Evolutionary conservation across 306 rosid species (phyloP).

Genomic region (Vachellia collinsii): DNA sequence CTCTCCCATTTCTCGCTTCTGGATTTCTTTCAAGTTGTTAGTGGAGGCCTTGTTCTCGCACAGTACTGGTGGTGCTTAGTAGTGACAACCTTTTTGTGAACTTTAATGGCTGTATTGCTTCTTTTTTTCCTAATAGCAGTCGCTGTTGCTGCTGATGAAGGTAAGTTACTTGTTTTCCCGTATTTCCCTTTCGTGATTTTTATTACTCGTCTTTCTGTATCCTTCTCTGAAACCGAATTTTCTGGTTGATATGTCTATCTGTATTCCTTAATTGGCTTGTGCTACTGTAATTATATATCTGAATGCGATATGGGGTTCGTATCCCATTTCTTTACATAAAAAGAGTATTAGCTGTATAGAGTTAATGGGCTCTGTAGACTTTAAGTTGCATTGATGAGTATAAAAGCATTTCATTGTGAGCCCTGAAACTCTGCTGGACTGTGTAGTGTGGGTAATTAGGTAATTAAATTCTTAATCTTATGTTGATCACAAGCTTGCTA

Average conservation of each 20-base stretch:
- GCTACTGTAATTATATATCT: background rate
- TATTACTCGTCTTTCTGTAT: background rate
- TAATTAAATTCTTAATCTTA: background rate
- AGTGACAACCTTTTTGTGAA: background rate
- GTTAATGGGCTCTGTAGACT: background rate
- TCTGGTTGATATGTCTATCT: conserved; percentile 1
- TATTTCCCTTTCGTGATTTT: background rate
- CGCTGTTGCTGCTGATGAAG: conserved; percentile 60
- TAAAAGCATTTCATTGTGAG: background rate
- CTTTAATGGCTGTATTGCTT: conserved; percentile 57
- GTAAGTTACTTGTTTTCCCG: conserved; percentile 43
- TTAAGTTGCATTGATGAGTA: background rate
- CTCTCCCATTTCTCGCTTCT: conserved; percentile 17
- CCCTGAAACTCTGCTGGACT: background rate
- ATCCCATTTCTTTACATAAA: background rate
- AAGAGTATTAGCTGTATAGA: background rate
- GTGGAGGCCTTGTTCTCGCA: conserved; percentile 16
- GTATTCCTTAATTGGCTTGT: background rate
- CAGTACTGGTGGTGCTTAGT: conserved; percentile 24
- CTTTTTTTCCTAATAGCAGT: conserved; percentile 50
- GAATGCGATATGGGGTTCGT: conserved; percentile 15
- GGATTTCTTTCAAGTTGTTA: conserved; percentile 30
- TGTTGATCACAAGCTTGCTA: background rate
- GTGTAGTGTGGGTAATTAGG: conserved; percentile 2
- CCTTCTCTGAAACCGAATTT: background rate